phyloP scores from a whole-genome alignment of 176 grass and related monocot species.

The Aechmea fasciata region DNA sequence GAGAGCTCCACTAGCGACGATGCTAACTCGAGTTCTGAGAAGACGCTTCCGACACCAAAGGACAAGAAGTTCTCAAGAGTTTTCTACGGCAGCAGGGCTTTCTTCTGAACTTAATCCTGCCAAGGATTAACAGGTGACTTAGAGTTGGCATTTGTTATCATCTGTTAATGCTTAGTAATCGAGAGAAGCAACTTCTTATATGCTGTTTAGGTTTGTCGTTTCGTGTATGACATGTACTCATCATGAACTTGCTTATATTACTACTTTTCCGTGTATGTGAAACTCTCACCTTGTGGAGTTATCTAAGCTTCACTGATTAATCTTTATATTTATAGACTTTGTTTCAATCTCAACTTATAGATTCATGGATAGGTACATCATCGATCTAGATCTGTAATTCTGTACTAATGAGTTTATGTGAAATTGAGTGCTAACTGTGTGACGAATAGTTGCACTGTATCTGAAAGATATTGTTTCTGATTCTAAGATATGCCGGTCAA shows the following conservation, averaged over 20 bases:
- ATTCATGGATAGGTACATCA: too few species aligned
- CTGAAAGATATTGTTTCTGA: too few species aligned
- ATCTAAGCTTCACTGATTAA: not conserved
- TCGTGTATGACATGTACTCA: not conserved
- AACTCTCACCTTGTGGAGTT: not conserved
- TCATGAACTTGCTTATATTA: not conserved
- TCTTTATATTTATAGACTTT: too few species aligned
- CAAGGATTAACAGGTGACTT: not conserved
- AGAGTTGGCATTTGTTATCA: not conserved
- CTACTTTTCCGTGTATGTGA: not conserved
- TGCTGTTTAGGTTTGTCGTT: not conserved
- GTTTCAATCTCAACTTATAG: too few species aligned
- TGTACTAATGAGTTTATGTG: too few species aligned
- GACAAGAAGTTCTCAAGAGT: not conserved
- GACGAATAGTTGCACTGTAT: too few species aligned
- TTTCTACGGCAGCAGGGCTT: slow-evolving; percentile 12
- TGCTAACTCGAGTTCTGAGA: slow-evolving; percentile 2
- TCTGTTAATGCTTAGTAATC: slow-evolving; percentile 1
- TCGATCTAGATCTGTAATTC: too few species aligned
- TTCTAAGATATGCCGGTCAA: too few species aligned
- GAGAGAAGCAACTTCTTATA: not conserved
- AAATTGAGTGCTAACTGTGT: too few species aligned
- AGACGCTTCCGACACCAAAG: not conserved
- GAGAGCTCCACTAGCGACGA: slow-evolving; percentile 20
- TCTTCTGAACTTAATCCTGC: slow-evolving; percentile 1